Percentiles rank a stretch among this genome's conserved stretches.
Evolutionary conservation across 805 yeast genomes (phyloP).

Genomic region (Candida arabinofermentans): DNA sequence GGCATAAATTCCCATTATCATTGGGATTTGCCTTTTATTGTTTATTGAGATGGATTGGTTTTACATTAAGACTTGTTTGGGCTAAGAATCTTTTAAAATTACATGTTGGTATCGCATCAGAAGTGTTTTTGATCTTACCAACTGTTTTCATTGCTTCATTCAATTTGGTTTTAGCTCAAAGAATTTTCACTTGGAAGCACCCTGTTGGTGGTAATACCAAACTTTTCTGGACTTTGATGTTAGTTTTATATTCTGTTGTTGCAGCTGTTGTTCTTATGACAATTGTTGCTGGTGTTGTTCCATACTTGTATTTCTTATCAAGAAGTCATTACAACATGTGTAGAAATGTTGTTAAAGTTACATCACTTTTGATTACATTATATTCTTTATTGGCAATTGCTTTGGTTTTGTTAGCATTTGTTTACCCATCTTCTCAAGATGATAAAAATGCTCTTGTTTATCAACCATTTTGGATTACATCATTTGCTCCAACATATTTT

Average conservation of each 20-base stretch:
- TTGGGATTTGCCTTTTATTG: constrained; percentile 53
- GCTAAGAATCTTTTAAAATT: constrained; percentile 44
- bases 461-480: constrained; percentile 78
- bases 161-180: constrained; percentile 64
- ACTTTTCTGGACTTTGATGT: constrained; percentile 49
- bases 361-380: constrained; percentile 41
- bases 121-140: constrained; percentile 53
- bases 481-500: constrained; percentile 55
- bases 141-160: constrained; percentile 55
- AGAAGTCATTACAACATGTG: constrained; percentile 44
- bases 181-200: constrained; percentile 74
- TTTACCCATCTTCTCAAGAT: constrained; percentile 49
- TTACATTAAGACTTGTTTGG: constrained; percentile 57
- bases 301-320: constrained; percentile 53
- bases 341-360: constrained; percentile 50
- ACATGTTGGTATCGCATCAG: constrained; percentile 50
- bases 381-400: constrained; percentile 52
- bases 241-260: constrained; percentile 48
- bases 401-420: constrained; percentile 48
- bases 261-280: constrained; percentile 62
- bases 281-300: constrained; percentile 56
- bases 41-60: constrained; percentile 53
- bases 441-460: constrained; percentile 50
- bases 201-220: constrained; percentile 60
- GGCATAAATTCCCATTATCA: constrained; percentile 57